phyloP scores from a whole-genome alignment of 2,329 filamentous ascomycete genomes.

The Cephalotrichum gorgonifer region DNA sequence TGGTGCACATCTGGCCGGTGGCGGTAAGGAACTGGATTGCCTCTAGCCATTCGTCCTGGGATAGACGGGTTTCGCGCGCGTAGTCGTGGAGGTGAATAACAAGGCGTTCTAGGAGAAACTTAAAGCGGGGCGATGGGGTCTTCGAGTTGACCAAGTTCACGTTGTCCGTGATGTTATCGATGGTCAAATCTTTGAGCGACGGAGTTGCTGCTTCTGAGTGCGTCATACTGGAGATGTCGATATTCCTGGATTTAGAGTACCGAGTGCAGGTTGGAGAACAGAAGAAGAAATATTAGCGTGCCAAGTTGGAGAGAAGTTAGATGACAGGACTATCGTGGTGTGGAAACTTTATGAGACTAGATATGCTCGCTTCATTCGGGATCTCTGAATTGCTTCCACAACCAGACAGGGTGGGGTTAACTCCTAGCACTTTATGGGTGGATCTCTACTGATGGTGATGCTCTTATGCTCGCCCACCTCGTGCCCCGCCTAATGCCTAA shows the following conservation, averaged over 20 bases:
- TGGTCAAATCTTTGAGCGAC: slow-evolving; percentile 42
- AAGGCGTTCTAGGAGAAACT: slow-evolving; percentile 58
- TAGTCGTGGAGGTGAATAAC: slow-evolving; percentile 69
- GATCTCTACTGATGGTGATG: too few species aligned
- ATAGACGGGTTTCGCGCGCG: slow-evolving; percentile 62
- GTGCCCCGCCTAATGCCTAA: too few species aligned
- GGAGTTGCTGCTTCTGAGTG: neutral
- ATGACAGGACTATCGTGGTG: too few species aligned
- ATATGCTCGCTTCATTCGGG: too few species aligned
- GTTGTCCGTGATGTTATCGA: slow-evolving; percentile 66
- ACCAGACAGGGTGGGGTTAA: too few species aligned
- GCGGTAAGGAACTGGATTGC: slow-evolving; percentile 58
- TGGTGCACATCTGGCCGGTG: slow-evolving; percentile 57
- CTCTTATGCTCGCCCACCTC: too few species aligned
- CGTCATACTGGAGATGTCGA: too few species aligned
- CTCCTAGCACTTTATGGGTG: too few species aligned
- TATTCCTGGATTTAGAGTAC: too few species aligned
- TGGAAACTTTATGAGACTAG: too few species aligned
- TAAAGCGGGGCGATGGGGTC: slow-evolving; percentile 48
- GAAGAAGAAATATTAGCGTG: neutral
- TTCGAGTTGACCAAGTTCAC: slow-evolving; percentile 60
- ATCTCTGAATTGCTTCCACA: too few species aligned
- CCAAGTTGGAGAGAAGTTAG: too few species aligned
- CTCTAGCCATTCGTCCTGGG: slow-evolving; percentile 62
- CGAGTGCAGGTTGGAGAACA: neutral